Base-by-base conservation (phyloP, 768 basidiomycete genomes). In the Chalciporus sphaerocephalus region DNA sequence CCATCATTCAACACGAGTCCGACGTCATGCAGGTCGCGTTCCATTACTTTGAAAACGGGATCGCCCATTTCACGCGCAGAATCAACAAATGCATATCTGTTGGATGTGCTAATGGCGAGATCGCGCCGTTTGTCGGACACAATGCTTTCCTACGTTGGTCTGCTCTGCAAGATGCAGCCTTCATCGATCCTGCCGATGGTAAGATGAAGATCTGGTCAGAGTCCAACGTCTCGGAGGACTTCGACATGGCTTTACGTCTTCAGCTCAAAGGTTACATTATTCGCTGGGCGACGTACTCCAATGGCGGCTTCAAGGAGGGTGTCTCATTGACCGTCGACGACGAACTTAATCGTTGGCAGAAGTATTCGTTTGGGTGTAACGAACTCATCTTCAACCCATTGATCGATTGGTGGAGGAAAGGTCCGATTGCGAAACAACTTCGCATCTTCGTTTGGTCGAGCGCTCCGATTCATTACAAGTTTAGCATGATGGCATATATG, bases 311-410 rank as follows among this genome's bases (percentile, higher is more conserved):
- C 75, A 87, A 92, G 68, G 92, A 96, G 58, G 92, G 92, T 52
- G 92, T 96, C 16, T 89, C 87, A 0, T 67, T 96, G 21, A 93
- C 92, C 0, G 85, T 83, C 45, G 90, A 92, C 44, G 92, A 96
- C 54, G 92, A 96, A 63, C 69, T 96, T 8, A 93, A 93, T 56
- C 67, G 92, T 3, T 96, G 92, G 92, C 89, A 93, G 57, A 95
- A 93, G 62, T 90, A 89, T 52, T 72, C 85, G 0, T 27, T 10
- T 62, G 59, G 59, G 4, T 61, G 59, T 21, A 62, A 61, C 32
- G 59, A 87, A 62, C 79, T 95, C 38, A 81, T 93, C 52, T 94
- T 94, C 75, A 82, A 92, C 56, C 93, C 92, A 0, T 57, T 93
- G 54, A 73, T 80, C 41, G 60, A 80, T 17, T 94, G 91, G 92